Base-by-base conservation (phyloP, 179 eudicot genomes). In the Vitellaria paradoxa region DNA sequence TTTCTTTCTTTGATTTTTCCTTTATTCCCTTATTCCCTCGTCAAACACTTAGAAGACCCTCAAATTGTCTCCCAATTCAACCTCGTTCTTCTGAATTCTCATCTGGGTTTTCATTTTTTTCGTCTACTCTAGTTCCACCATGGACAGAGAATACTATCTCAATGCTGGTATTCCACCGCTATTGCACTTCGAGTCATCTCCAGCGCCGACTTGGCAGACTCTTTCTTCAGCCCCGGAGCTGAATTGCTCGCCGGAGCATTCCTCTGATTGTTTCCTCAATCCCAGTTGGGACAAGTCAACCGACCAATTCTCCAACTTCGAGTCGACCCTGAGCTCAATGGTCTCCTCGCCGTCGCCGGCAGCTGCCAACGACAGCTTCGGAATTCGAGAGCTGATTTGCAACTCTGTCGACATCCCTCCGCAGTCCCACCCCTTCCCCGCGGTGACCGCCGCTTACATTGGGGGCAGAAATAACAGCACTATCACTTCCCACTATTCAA, bases 121-220 rank as follows among this genome's bases (percentile, higher is more conserved):
- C 23, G 6, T 12, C 3, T 9, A 18, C 72, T 55, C 14, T 10
- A 53, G 17, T 53, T 53, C 15, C 15, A 12, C 21, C 23, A 91
- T 93, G 99, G 97, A 90, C 68, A 84, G 84, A 12, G 90, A 93
- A 37, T 93, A 76, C 86, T 88, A 89, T 55, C 78, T 85, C 67
- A 83, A 86, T 68, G 73, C 81, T 1, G 81, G 84, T 60, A 74
- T 81, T 72, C 81, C 80, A 78, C 84, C 85, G 13, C 82, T 76
- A 17, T 78, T 78, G 7, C 87, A 84, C 13, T 87, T 76, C 65
- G 85, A 89, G 26, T 80, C 81, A 8, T 21, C 87, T 1, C 45
- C 81, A 50, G 69, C 78, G 50, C 76, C 84, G 46, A 86, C 89
- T 18, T 86, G 88, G 91, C 78, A 84, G 52, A 21, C 86, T 15